phyloP scores from a whole-genome alignment of 2,329 filamentous ascomycete genomes.

The Penicillium sp. region DNA sequence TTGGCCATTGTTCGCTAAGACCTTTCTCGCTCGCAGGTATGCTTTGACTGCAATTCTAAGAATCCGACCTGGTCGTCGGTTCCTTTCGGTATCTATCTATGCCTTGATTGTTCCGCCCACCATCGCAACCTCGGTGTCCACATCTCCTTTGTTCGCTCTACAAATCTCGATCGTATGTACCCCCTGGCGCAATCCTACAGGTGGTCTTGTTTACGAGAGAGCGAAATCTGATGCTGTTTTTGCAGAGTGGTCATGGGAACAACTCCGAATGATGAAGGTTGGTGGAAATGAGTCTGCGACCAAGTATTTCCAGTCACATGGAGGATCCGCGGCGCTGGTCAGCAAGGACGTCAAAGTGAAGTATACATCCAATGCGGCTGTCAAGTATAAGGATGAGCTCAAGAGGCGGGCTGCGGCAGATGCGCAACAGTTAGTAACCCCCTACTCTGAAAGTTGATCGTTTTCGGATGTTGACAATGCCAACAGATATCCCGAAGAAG shows the following conservation, averaged over 20 bases:
- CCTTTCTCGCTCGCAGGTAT: slow-evolving; percentile 59
- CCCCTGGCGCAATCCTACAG: slow-evolving; percentile 3
- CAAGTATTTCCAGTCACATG: slow-evolving; percentile 96
- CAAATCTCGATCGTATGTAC: slow-evolving; percentile 90
- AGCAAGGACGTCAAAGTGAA: slow-evolving; percentile 97
- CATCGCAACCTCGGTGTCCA: slow-evolving; percentile 97
- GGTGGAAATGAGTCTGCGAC: slow-evolving; percentile 97
- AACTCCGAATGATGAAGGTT: slow-evolving; percentile 95
- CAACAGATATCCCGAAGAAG: slow-evolving; percentile 72
- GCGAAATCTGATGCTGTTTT: slow-evolving; percentile 19
- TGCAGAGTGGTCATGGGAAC: slow-evolving; percentile 96
- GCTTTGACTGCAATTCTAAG: slow-evolving; percentile 96
- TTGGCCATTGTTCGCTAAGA: slow-evolving; percentile 17
- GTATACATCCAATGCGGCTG: slow-evolving; percentile 88
- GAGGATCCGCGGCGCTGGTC: slow-evolving; percentile 84
- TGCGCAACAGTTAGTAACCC: slow-evolving; percentile 66
- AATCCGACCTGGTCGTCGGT: slow-evolving; percentile 99
- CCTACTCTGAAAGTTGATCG: neutral
- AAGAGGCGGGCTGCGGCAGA: slow-evolving; percentile 79
- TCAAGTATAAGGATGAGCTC: slow-evolving; percentile 96
- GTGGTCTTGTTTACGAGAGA: neutral
- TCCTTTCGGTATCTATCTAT: slow-evolving; percentile 94
- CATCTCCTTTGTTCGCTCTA: slow-evolving; percentile 97
- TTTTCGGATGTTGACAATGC: slow-evolving; percentile 11
- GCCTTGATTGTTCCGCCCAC: slow-evolving; percentile 94